Percentiles rank a stretch among this genome's conserved stretches.
Conservation (phyloP, 169 alveolate genomes). For the Condylostoma magnum region DNA sequence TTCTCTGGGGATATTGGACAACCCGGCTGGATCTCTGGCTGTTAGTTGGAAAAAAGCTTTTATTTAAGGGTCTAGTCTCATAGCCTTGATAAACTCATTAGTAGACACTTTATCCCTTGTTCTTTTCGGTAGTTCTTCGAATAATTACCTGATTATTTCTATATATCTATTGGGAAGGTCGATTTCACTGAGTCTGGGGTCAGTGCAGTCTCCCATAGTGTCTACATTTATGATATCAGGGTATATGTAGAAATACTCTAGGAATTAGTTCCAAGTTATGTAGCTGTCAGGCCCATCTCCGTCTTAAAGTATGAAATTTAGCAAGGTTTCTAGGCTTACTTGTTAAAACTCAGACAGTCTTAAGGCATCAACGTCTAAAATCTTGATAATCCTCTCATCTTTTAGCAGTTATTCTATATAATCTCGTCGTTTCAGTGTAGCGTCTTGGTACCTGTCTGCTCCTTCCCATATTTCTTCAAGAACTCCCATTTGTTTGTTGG, state of each 20-base stretch:
- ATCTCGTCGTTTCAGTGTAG: not conserved
- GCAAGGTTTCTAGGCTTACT: conserved; percentile 22
- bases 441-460: conserved; percentile 15
- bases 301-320: conserved; percentile 1
- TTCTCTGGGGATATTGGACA: conserved; percentile 9
- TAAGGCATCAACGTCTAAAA: conserved; percentile 18
- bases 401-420: not conserved
- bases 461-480: conserved; percentile 13
- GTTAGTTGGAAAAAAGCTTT: not conserved
- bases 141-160: not conserved
- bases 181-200: conserved; percentile 18
- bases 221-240: not conserved
- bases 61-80: not conserved
- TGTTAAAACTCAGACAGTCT: not conserved
- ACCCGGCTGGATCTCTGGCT: conserved; percentile 18
- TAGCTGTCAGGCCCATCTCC: conserved; percentile 18
- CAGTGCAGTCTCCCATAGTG: not conserved
- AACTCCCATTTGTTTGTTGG: conserved; percentile 24
- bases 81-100: not conserved
- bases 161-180: conserved; percentile 8
- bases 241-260: conserved; percentile 5
- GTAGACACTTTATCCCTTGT: conserved; percentile 16
- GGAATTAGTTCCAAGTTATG: conserved; percentile 30
- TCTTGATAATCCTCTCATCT: conserved; percentile 17
- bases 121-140: conserved; percentile 4